Percentiles rank a stretch among this genome's conserved stretches.
phyloP scores from a whole-genome alignment of 2,329 filamentous ascomycete genomes.

The Endoconidiophora laricicola region DNA sequence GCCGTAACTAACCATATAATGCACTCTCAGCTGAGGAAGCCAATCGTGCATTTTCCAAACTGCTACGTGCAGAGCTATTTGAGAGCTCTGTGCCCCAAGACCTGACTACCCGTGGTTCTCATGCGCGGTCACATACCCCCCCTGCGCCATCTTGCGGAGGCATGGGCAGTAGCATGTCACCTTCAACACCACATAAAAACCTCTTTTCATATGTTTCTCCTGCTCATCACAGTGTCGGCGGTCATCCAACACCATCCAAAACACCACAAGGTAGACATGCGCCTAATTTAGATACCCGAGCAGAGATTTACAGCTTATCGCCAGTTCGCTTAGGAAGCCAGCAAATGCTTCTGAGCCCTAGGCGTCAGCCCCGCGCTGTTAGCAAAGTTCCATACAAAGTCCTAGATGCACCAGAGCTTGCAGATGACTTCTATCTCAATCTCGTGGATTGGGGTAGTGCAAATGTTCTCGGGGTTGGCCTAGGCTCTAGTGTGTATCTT shows the following conservation, averaged over 20 bases:
- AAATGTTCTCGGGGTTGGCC: conserved; percentile 81
- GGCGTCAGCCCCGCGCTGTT: conserved; percentile 75
- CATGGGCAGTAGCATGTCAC: conserved; percentile 62
- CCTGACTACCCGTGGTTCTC: conserved; percentile 9
- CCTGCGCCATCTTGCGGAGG: conserved; percentile 46
- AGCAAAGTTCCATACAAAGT: conserved; percentile 98
- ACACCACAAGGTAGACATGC: conserved; percentile 80
- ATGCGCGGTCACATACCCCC: conserved; percentile 50
- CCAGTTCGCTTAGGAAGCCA: conserved; percentile 88
- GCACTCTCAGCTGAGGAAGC: conserved; percentile 60
- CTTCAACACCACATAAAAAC: conserved; percentile 79
- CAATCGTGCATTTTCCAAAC: conserved; percentile 76
- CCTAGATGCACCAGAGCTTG: conserved; percentile 83
- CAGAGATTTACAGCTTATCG: conserved; percentile 89
- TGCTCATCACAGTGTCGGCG: conserved; percentile 50
- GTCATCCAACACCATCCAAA: conserved; percentile 75
- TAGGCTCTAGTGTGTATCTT: conserved; percentile 91
- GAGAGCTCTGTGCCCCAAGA: conserved; percentile 73
- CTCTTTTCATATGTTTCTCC: conserved; percentile 84
- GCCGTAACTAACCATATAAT: background rate
- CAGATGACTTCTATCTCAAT: conserved; percentile 96
- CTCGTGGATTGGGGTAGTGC: conserved; percentile 94
- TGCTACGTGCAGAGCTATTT: conserved; percentile 84
- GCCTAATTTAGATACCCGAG: conserved; percentile 72
- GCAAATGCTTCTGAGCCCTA: conserved; percentile 77